Base-by-base conservation (phyloP, 441 rosid species). In the Adansonia grandidieri region DNA sequence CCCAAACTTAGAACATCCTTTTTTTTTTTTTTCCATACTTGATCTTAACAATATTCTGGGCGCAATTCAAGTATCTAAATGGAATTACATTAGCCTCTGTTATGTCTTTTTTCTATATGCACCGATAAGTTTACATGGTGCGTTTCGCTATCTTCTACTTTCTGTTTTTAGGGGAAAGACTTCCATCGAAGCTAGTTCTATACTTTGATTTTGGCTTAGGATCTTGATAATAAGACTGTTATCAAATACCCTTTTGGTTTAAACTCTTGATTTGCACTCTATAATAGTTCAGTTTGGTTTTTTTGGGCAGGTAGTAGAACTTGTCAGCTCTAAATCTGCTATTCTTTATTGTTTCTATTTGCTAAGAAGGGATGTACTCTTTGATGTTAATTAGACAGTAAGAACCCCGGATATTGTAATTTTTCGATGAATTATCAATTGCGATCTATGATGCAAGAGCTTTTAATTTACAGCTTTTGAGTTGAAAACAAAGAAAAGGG, bases 301-400 rank as follows among this genome's bases (percentile, higher is more conserved):
- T 22, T 20, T 2, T 65, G 60, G 45, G 6, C 63, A n/a, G 63
- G 63, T 37, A 3, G 50, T 54, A 5, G 9, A 37, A 32, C 50
- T 72, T 72, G 60, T 76, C 53, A 28, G 13, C 60, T 71, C 14
- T 79, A 75, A 85, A 80, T 86, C 83, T 75, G 73, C 57, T 9
- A 17, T 53, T 84, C 80, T 72, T 61, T 10, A 5, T 44, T 3
- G 66, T 37, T 72, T 53, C n/a, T 58, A 40, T 28, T 73, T 63
- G 63, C 54, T 7, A 6, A 10, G 6, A 64, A 53, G 2, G 32
- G 32, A 28, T 28, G 2, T 28, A 28, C 2, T 28, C 32, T 28
- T 28, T 28, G 32, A 28, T 28, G 32, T 28, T 28, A 28, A 2
- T 28, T 28, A 28, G 32, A 28, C 2, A 1, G 32, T 2, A 28